phyloP scores from a whole-genome alignment of 2,329 filamentous ascomycete species.

The Pseudogymnoascus sp. region DNA sequence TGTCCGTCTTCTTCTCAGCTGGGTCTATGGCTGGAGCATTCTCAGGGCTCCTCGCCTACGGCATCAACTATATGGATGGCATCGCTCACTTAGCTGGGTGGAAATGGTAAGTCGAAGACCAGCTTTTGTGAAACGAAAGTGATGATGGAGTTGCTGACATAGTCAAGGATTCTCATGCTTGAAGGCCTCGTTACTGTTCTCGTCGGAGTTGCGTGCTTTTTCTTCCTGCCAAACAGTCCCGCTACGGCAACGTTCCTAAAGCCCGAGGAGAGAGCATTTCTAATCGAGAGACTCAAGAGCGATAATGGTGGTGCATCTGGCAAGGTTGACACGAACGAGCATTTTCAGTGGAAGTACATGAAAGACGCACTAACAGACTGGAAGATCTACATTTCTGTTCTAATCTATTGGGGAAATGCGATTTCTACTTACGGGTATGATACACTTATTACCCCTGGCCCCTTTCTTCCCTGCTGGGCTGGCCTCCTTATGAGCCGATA shows the following conservation, averaged over 20 bases:
- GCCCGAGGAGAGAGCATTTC: slow-evolving; percentile 57
- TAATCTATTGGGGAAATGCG: slow-evolving; percentile 8
- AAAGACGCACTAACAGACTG: slow-evolving; percentile 27
- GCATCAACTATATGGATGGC: background rate
- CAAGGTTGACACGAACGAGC: slow-evolving; percentile 44
- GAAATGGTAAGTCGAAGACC: background rate
- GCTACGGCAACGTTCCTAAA: slow-evolving; percentile 64
- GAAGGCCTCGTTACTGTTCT: slow-evolving; percentile 29
- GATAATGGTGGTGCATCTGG: slow-evolving; percentile 41
- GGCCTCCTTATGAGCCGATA: background rate
- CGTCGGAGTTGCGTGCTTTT: slow-evolving; percentile 34
- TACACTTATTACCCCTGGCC: background rate
- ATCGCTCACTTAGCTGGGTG: background rate
- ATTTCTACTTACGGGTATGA: slow-evolving; percentile 11
- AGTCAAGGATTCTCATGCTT: slow-evolving; percentile 28
- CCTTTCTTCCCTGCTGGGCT: background rate
- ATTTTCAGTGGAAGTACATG: slow-evolving; percentile 23
- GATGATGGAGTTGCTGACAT: background rate
- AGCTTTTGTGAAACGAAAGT: background rate
- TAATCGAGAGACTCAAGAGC: slow-evolving; percentile 55
- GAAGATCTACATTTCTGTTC: slow-evolving; percentile 27
- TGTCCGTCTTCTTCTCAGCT: background rate
- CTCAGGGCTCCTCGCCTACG: background rate
- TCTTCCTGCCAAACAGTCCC: slow-evolving; percentile 64
- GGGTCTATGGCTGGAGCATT: background rate